Conservation (phyloP, 169 alveolate species). For the Plasmodium inui region DNA sequence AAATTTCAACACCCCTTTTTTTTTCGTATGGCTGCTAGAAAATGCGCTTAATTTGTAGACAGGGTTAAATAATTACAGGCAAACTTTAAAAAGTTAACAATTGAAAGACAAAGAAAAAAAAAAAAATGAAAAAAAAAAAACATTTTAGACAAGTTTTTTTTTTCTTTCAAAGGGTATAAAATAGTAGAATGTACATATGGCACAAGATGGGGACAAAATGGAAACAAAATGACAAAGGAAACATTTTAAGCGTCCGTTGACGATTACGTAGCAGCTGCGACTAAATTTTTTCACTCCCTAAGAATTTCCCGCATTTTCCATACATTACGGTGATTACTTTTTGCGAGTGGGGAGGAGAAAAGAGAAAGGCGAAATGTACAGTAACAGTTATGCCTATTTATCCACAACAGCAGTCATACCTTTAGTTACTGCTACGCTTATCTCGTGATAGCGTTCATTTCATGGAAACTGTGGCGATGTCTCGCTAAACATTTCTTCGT, state of each 20-base stretch:
- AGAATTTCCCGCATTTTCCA: neutral
- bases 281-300: neutral
- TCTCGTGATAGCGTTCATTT: neutral
- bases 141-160: conserved; percentile 25
- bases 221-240: neutral
- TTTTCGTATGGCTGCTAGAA: neutral
- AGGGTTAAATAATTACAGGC: neutral
- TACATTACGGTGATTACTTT: neutral
- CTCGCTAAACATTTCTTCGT: neutral
- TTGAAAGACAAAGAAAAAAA: conserved; percentile 9
- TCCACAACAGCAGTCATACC: neutral
- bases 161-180: neutral
- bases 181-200: neutral
- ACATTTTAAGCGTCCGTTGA: neutral
- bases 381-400: neutral
- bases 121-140: conserved; percentile 34
- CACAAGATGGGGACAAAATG: neutral
- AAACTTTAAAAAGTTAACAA: neutral
- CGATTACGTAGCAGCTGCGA: neutral
- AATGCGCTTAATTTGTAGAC: neutral
- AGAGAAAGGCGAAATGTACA: neutral
- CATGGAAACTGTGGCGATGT: neutral
- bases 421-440: neutral
- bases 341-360: neutral
- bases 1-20: neutral